phyloP scores from a whole-genome alignment of 1,284 basidiomycete genomes.

The Cronartium quercuum region DNA sequence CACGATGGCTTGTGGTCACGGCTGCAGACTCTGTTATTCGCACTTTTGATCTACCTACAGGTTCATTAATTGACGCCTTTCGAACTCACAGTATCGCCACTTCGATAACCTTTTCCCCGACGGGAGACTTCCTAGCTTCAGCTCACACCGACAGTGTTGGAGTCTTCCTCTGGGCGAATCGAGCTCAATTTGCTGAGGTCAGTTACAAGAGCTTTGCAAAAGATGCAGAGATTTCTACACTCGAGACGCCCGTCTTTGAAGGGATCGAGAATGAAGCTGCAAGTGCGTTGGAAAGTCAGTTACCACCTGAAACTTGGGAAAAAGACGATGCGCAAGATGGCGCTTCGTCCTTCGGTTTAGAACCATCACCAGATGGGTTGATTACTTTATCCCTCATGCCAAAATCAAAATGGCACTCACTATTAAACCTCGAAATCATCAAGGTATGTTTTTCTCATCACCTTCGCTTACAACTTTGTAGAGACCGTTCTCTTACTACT shows the following conservation, averaged over 20 bases:
- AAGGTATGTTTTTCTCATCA: constrained; percentile 56
- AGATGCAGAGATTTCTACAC: constrained; percentile 68
- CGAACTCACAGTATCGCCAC: constrained; percentile 81
- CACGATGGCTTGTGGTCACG: constrained; percentile 80
- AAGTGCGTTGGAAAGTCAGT: constrained; percentile 27
- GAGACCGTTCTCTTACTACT: not conserved
- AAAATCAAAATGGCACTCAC: constrained; percentile 87
- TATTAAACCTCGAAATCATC: constrained; percentile 92
- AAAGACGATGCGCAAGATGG: constrained; percentile 54
- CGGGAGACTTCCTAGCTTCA: constrained; percentile 91
- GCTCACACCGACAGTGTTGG: constrained; percentile 90
- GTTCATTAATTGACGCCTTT: constrained; percentile 85
- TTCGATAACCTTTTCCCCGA: constrained; percentile 84
- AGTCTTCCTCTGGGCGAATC: constrained; percentile 93
- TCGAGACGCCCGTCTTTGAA: constrained; percentile 71
- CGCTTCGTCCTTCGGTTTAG: constrained; percentile 79
- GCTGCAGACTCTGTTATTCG: constrained; percentile 86
- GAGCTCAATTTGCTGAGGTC: constrained; percentile 83
- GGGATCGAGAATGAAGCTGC: constrained; percentile 62
- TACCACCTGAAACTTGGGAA: constrained; percentile 12
- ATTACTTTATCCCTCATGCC: constrained; percentile 88
- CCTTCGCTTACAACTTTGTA: not conserved
- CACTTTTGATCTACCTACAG: constrained; percentile 93
- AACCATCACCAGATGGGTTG: constrained; percentile 80
- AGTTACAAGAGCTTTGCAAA: constrained; percentile 73